Evolutionary conservation across 2,329 filamentous ascomycete genomes (phyloP), one percentile per base, ranked within the genome.

Genomic region (Aspergillus sp.): DNA sequence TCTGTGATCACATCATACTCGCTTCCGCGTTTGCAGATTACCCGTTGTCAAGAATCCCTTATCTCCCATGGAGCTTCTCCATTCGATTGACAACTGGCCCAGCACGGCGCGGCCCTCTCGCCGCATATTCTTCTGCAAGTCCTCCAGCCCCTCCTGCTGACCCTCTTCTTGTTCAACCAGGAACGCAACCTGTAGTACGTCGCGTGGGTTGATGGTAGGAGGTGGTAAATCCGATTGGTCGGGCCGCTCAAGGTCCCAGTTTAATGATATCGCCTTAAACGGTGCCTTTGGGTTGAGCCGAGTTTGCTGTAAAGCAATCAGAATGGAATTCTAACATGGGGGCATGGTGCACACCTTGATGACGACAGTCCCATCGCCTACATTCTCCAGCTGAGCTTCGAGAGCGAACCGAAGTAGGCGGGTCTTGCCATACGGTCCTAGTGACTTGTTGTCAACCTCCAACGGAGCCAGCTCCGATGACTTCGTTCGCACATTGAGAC

Each of bases 301-400:
- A 17, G 81, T 79, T 64, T 75, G 71, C 78, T 81, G 50, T 55
- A 46, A 3, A 57, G 27, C 9, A 45, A 48, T 59, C n/a, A 60
- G 55, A 47, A 40, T 9, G 47, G 35, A 7, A 33, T 14, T 9
- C 14, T n/a, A 23, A 35, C 7, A 52, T 6, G 66, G 17, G 46
- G 27, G 58, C 68, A 65, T 68, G 35, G 35, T 37, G 14, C 35
- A 37, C 35, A 84, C 82, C 75, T 96, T 90, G 52, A 99, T 82
- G 69, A 90, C 85, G 63, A 98, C 89, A 4, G 87, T 80, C 45
- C 88, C 87, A 71, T 97, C 93, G 47, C 91, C 91, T 70, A 93
- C 90, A 74, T 98, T 99, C 79, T 99, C 95, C 58, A 99, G 76
- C 77, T 99, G 95, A 24, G 93, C 95, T 75, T 99, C 95, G 50